Evolutionary conservation across 805 yeast genomes (phyloP).

Genomic region (Ogataea minuta): DNA sequence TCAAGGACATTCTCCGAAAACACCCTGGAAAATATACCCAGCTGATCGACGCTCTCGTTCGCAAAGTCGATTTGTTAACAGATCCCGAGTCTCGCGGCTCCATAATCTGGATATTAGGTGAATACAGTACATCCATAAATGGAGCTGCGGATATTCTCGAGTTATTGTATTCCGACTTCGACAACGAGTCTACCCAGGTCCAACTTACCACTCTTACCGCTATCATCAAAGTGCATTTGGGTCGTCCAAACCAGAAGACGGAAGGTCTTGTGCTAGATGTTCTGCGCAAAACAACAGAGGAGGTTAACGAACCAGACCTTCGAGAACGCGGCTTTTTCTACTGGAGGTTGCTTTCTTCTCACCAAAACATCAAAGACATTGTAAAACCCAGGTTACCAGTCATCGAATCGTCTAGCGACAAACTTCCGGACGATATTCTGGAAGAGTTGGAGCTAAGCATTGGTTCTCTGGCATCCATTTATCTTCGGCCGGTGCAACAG

Average conservation of each 20-base stretch:
- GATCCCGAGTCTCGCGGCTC: conserved; percentile 81
- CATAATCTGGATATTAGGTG: conserved; percentile 81
- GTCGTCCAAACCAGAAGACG: conserved; percentile 38
- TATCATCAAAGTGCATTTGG: conserved; percentile 61
- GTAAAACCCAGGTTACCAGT: conserved; percentile 60
- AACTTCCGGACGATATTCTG: conserved; percentile 62
- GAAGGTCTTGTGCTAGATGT: conserved; percentile 57
- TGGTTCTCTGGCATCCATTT: conserved; percentile 80
- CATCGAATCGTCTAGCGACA: conserved; percentile 65
- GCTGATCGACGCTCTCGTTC: conserved; percentile 42
- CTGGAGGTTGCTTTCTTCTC: conserved; percentile 70
- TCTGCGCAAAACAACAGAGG: conserved; percentile 70
- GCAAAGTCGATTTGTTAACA: conserved; percentile 49
- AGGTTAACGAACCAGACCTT: conserved; percentile 75
- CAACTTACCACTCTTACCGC: conserved; percentile 76
- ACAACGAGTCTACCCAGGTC: conserved; percentile 68
- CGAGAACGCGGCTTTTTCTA: conserved; percentile 84
- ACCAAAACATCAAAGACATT: conserved; percentile 45
- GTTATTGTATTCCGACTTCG: conserved; percentile 44
- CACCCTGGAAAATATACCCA: conserved; percentile 61
- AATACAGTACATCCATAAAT: conserved; percentile 51
- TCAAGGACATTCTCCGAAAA: conserved; percentile 72
- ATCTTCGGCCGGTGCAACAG: conserved; percentile 77
- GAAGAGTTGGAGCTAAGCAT: conserved; percentile 82
- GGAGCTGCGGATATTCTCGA: conserved; percentile 41